Conservation (phyloP, 768 basidiomycete genomes). For the Boletus rex-veris region DNA sequence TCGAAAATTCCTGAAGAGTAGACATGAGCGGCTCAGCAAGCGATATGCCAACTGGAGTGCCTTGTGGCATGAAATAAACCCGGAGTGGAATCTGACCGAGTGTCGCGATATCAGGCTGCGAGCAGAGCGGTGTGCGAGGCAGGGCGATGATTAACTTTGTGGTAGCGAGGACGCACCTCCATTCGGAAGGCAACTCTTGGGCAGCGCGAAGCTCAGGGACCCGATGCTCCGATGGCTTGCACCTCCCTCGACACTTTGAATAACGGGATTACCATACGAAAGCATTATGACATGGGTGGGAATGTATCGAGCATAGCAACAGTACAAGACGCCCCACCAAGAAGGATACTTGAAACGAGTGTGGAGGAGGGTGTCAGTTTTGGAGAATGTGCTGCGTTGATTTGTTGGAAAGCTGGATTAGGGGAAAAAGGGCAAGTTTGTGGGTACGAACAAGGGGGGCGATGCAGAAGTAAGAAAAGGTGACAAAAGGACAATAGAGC, state of each 20-base stretch:
- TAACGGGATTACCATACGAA: slow-evolving; percentile 34
- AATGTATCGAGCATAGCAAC: slow-evolving; percentile 34
- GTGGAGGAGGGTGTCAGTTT: slow-evolving; percentile 28
- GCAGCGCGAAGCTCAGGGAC: slow-evolving; percentile 9
- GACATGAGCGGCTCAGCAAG: slow-evolving; percentile 3
- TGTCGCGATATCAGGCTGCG: background rate
- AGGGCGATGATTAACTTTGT: slow-evolving; percentile 14
- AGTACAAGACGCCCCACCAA: slow-evolving; percentile 32
- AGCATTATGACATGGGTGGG: slow-evolving; percentile 34
- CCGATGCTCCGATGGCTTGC: no score
- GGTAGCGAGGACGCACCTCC: background rate
- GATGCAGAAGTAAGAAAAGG: slow-evolving; percentile 21
- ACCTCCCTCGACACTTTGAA: slow-evolving; percentile 20
- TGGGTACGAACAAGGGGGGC: slow-evolving; percentile 20
- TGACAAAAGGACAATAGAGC: slow-evolving; percentile 24
- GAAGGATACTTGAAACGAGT: slow-evolving; percentile 27
- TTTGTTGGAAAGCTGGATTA: slow-evolving; percentile 13
- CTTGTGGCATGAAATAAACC: slow-evolving; percentile 6
- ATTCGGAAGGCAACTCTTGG: no score
- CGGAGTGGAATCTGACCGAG: slow-evolving; percentile 7
- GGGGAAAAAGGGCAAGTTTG: slow-evolving; percentile 15
- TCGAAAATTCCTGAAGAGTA: slow-evolving; percentile 11
- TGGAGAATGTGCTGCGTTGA: slow-evolving; percentile 22
- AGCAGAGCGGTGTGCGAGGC: background rate
- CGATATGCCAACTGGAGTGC: slow-evolving; percentile 9